Percentiles rank a stretch among this genome's conserved stretches.
Conservation (phyloP, 192 early-diverging fungal species). For the Linnemannia schmuckeri region DNA sequence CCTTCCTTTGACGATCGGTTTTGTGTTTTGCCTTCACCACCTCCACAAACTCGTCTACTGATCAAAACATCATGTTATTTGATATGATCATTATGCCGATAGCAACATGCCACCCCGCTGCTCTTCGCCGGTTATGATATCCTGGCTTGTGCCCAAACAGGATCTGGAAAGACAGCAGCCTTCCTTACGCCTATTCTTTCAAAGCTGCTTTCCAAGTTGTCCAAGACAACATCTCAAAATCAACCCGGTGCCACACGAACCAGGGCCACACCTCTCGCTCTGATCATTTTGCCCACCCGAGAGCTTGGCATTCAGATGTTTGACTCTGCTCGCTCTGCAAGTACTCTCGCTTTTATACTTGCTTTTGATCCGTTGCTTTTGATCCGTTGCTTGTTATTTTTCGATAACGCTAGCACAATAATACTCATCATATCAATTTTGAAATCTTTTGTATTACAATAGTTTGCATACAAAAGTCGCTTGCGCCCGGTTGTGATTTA, state of each 20-base stretch:
- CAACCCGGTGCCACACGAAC: constrained; percentile 37
- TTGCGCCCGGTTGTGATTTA: constrained; percentile 72
- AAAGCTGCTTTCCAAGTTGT: constrained; percentile 64
- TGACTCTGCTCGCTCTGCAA: constrained; percentile 75
- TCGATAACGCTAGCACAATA: neutral
- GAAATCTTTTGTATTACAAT: neutral
- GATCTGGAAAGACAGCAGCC: constrained; percentile 80
- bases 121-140: constrained; percentile 74
- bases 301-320: constrained; percentile 87
- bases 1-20: neutral
- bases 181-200: constrained; percentile 85
- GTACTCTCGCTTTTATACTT: neutral
- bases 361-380: too few species aligned
- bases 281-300: constrained; percentile 84
- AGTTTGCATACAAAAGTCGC: constrained; percentile 24
- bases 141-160: constrained; percentile 89
- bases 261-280: constrained; percentile 72
- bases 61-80: neutral
- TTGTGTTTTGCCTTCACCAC: too few species aligned
- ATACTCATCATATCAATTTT: neutral
- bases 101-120: constrained; percentile 70
- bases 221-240: constrained; percentile 18
- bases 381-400: neutral
- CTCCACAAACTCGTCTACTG: neutral
- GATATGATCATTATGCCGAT: neutral